These are phyloP conservation scores for Flaveria bidentis DNA, from an alignment of 129 eudicot species.

Conservation along the genomic window DNA sequence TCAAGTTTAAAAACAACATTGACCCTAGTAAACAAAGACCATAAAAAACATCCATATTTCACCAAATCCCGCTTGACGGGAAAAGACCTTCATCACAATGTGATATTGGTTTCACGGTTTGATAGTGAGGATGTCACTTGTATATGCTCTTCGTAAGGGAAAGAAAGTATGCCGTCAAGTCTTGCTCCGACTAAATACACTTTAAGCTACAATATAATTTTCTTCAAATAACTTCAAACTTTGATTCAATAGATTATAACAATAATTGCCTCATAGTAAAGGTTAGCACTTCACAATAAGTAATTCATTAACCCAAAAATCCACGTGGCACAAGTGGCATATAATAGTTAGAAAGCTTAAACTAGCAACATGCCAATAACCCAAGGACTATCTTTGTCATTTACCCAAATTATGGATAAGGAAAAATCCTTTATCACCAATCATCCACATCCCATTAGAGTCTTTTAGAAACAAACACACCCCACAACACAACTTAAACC, in stretches of 20 bases:
- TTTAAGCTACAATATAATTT: no score
- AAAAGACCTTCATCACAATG: no score
- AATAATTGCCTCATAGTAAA: background rate
- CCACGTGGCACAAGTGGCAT: background rate
- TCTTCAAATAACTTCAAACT: background rate
- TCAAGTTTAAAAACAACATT: no score
- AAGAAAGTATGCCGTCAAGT: no score
- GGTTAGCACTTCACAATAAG: background rate
- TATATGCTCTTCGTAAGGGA: no score
- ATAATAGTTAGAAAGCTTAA: background rate
- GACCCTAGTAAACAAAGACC: no score
- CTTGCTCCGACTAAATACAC: no score
- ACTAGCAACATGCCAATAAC: constrained; percentile 7
- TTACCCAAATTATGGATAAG: constrained; percentile 32
- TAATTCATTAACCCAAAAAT: background rate
- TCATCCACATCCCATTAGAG: constrained; percentile 25
- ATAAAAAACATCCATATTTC: no score
- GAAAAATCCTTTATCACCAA: constrained; percentile 27
- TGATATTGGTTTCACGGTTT: no score
- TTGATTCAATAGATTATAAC: background rate
- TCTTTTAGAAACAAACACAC: constrained; percentile 23
- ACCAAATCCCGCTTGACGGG: no score
- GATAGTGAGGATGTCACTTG: no score
- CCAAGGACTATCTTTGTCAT: constrained; percentile 29
- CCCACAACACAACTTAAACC: constrained; percentile 26